Evolutionary conservation across 352 stramenopile species (phyloP).

Genomic region (Phytophthora citrophthora): DNA sequence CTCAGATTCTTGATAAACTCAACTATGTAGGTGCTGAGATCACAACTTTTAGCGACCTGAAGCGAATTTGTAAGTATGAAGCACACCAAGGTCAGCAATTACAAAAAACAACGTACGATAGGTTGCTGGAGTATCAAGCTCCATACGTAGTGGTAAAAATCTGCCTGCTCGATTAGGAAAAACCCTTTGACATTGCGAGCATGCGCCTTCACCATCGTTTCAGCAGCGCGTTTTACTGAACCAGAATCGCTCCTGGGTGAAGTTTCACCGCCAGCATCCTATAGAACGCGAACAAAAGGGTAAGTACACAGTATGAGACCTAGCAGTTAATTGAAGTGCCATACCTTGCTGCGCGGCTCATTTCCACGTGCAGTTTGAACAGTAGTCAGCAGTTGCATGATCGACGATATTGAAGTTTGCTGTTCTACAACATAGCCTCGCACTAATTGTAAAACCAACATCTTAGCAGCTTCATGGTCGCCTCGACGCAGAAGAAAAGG

Average conservation of each 20-base stretch:
- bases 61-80: neutral
- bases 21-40: slow-evolving; percentile 62
- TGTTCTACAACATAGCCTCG: slow-evolving; percentile 64
- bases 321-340: slow-evolving; percentile 27
- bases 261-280: slow-evolving; percentile 12
- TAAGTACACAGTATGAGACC: slow-evolving; percentile 1
- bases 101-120: slow-evolving; percentile 32
- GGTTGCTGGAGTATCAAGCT: slow-evolving; percentile 46
- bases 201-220: slow-evolving; percentile 1
- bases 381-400: slow-evolving; percentile 43
- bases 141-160: slow-evolving; percentile 70
- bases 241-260: slow-evolving; percentile 4
- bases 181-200: slow-evolving; percentile 52
- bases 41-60: slow-evolving; percentile 44
- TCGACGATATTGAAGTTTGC: slow-evolving; percentile 35
- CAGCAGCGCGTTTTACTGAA: neutral
- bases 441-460: slow-evolving; percentile 59
- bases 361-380: slow-evolving; percentile 55
- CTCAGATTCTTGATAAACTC: slow-evolving; percentile 73
- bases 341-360: slow-evolving; percentile 39
- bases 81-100: neutral
- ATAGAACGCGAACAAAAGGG: neutral
- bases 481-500: slow-evolving; percentile 69
- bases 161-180: slow-evolving; percentile 57
- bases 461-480: slow-evolving; percentile 52